These are phyloP conservation scores for Microcyclospora pomicola DNA, from an alignment of 2,329 filamentous ascomycete species.

Conservation along the genomic window DNA sequence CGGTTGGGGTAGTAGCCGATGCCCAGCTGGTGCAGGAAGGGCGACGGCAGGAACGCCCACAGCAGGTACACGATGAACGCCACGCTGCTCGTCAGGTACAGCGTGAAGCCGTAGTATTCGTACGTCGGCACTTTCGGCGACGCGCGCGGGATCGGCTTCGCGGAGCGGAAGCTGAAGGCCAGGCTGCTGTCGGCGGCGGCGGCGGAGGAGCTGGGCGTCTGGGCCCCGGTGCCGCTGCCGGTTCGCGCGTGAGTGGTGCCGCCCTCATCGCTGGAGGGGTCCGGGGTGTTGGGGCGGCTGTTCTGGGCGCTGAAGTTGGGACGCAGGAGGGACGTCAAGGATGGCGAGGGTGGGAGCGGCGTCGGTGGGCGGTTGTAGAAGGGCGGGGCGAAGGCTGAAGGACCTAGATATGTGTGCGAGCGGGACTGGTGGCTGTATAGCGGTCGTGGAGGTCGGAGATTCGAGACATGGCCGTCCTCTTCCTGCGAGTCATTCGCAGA, in stretches of 20 bases:
- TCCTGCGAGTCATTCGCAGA: slow-evolving; percentile 13
- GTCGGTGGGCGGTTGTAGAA: slow-evolving; percentile 98
- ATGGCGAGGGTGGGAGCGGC: slow-evolving; percentile 82
- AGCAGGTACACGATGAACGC: slow-evolving; percentile 60
- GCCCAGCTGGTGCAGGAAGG: slow-evolving; percentile 80
- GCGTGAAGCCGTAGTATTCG: slow-evolving; percentile 96
- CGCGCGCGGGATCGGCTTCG: slow-evolving; percentile 60
- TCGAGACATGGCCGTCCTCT: slow-evolving; percentile 17
- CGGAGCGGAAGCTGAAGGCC: slow-evolving; percentile 37
- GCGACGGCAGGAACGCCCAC: slow-evolving; percentile 85
- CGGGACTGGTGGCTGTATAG: slow-evolving; percentile 29
- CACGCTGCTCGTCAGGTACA: slow-evolving; percentile 79
- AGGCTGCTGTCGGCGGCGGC: slow-evolving; percentile 45
- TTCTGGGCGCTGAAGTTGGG: slow-evolving; percentile 51
- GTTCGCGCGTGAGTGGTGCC: slow-evolving; percentile 10
- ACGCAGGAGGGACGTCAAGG: slow-evolving; percentile 77
- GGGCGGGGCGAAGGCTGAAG: slow-evolving; percentile 52
- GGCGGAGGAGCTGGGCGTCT: slow-evolving; percentile 37
- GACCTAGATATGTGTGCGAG: slow-evolving; percentile 32
- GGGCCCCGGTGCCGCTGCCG: slow-evolving; percentile 22
- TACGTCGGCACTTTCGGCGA: slow-evolving; percentile 95
- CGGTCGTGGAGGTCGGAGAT: slow-evolving; percentile 23
- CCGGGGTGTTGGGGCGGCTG: slow-evolving; percentile 84
- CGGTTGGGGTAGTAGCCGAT: slow-evolving; percentile 95
- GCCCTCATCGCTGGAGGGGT: slow-evolving; percentile 72